Evolutionary conservation across 2,329 filamentous ascomycete species (phyloP), one percentile per base, ranked within the genome.

Genomic region (Diaporthe capsici): DNA sequence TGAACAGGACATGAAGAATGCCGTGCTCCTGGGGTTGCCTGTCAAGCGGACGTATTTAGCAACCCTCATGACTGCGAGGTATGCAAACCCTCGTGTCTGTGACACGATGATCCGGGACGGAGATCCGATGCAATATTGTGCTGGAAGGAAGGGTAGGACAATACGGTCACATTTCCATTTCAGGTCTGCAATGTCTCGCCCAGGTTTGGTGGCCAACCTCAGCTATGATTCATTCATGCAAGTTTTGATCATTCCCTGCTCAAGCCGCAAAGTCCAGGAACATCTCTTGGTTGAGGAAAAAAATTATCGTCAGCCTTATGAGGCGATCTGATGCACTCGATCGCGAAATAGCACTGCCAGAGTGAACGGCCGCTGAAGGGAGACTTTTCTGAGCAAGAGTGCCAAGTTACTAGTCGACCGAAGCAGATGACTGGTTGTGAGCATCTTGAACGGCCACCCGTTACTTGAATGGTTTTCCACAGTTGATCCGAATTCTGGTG

Each of bases 81-180:
- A 53, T 28, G 51, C 51, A 53, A 53, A 53, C n/a, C 13, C 15
- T 28, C 58, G 37, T 63, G 25, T 44, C 39, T 28, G 8, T 47
- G 60, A 28, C 60, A 44, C 39, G 60, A 22, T 39, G 60, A 65
- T 65, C 60, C 39, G 60, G 60, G 44, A 67, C 28, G 4, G n/a
- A 34, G 61, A 34, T 51, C 28, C 61, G 25, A 49, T 28, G 25
- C 28, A n/a, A 8, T 49, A 12, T 34, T 31, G 25, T 17, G 22
- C 55, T 13, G 31, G 28, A 37, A 34, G 4, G 17, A 7, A 37
- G 15, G 34, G n/a, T 15, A 42, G 12, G 57, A 25, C 57, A 61
- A 25, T 7, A 61, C 22, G 57, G 34, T 12, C 34, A 42, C 34
- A 15, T 39, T 39, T 39, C n/a, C 39, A 63, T 28, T 20, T 12